Evolutionary conservation across 2,329 filamentous ascomycete genomes (phyloP), one percentile per base, ranked within the genome.

Genomic region (Trichoderma sp.): DNA sequence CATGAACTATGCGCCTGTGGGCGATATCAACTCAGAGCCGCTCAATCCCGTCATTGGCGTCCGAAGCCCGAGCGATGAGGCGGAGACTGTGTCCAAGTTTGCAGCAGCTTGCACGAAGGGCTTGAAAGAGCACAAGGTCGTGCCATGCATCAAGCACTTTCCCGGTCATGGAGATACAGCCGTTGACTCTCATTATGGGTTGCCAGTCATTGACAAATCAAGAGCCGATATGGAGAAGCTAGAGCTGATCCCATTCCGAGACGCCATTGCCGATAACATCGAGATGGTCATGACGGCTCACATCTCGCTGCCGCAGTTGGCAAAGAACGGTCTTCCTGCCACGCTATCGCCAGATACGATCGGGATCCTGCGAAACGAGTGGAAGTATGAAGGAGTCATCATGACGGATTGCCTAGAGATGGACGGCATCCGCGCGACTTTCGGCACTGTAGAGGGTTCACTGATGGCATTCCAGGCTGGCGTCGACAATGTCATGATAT

Each of bases 241-340:
- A 1, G 71, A 73, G 63, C 62, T 73, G 7, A 54, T 73, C 7
- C 71, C 71, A 1, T 73, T 73, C 45, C 60, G 62, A 4, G 65
- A 63, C 1, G 71, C 70, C 0, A 68, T 66, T 2, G 64, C 43
- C 4, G 65, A 71, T 4, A 69, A 64, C 45, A 69, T 73, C 45
- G 71, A 73, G 64, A 72, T 72, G 71, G 62, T 73, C 62, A 73
- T 73, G 71, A 73, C 71, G 14, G 71, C 71, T 43, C 71, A 73
- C 64, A 73, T 72, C 24, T 70, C 71, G 2, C 54, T 73, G 12
- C 71, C 71, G 17, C 65, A 68, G 65, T 39, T 72, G 9, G 63
- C 64, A 1, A 68, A 68, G n/a, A 67, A 68, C 17, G 51, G 67
- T 3, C 51, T 68, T 10, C 71, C 71, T 2, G 66, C 71, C 12